Base-by-base conservation (phyloP, 345 rosid genomes). In the Camelina neglecta region DNA sequence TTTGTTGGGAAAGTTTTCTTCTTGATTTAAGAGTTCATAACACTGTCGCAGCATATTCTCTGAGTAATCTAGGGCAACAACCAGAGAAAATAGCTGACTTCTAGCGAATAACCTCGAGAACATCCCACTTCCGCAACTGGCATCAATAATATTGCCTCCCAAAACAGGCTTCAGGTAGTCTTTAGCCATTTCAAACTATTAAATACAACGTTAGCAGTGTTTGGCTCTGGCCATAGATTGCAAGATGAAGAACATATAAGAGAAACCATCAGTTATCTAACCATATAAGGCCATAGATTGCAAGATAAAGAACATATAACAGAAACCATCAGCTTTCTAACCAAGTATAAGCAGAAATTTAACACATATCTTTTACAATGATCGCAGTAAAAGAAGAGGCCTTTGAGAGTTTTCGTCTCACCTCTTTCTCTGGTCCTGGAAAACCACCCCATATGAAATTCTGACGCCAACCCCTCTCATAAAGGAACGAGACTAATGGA, bases 391-490 rank as follows among this genome's bases (percentile, higher is more conserved):
- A 61, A 26, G 21, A 31, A 51, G 2, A 50, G 10, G 38, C 11
- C 29, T 73, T 41, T 20, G 8, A 45, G 53, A 29, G 54, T 45
- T 13, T 45, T 68, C 3, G 60, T 56, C 36, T 85, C 39, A 90
- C 98, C 97, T 90, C 97, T 77, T 88, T 86, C 83, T 90, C 96
- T 11, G 86, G 93, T 62, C 97, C 96, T 31, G 97, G 98, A 72
- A 85, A 91, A 38, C 98, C 96, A 62, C 85, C 91, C 87, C 83
- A 80, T 16, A 81, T 13, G 65, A 91, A 91, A 64, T 80, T 86
- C 80, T 93, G 98, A 72, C 96, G 92, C 98, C 98, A 93, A 60
- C 98, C 98, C 70, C 97, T 85, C 83, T 93, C 98, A 38, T 93
- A 93, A 68, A 91, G 83, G 78, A 83, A 91, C 2, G 97, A 88